Evolutionary conservation across 1,284 basidiomycete genomes (phyloP).

Genomic region (Moesziomyces globuligerus): DNA sequence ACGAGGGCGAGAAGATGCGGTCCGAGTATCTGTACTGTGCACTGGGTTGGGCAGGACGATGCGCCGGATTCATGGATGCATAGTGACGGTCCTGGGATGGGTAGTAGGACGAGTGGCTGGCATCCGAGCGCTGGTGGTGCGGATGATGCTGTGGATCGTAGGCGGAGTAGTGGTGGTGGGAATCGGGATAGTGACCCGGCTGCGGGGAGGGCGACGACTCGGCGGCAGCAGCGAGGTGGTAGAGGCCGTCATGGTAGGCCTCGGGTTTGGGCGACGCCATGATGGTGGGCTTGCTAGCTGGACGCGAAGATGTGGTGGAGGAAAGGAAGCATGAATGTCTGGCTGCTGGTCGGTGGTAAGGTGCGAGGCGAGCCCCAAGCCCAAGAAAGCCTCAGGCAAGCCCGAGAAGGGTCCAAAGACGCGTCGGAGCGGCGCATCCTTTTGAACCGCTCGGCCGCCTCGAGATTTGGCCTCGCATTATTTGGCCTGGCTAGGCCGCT

Average conservation of each 20-base stretch:
- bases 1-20: slow-evolving; percentile 16
- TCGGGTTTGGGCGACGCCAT: slow-evolving; percentile 41
- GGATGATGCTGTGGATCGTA: slow-evolving; percentile 6
- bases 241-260: slow-evolving; percentile 43
- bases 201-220: slow-evolving; percentile 42
- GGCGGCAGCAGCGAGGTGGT: slow-evolving; percentile 40
- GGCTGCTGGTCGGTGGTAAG: no score
- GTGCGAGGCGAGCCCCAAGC: no score
- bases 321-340: no score
- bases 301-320: background rate
- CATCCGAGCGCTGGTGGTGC: slow-evolving; percentile 7
- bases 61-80: slow-evolving; percentile 3
- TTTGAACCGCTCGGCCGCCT: no score
- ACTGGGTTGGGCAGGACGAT: slow-evolving; percentile 16
- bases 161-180: slow-evolving; percentile 9
- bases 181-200: slow-evolving; percentile 16
- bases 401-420: no score
- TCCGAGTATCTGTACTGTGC: slow-evolving; percentile 30
- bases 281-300: background rate
- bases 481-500: no score
- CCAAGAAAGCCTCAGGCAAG: no score
- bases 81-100: slow-evolving; percentile 19
- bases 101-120: slow-evolving; percentile 11
- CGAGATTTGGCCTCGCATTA: no score
- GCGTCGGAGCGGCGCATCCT: no score